Evolutionary conservation across 371 early-diverging fungal species (phyloP), one percentile per base, ranked within the genome.

Genomic region (Mucor irregularis): DNA sequence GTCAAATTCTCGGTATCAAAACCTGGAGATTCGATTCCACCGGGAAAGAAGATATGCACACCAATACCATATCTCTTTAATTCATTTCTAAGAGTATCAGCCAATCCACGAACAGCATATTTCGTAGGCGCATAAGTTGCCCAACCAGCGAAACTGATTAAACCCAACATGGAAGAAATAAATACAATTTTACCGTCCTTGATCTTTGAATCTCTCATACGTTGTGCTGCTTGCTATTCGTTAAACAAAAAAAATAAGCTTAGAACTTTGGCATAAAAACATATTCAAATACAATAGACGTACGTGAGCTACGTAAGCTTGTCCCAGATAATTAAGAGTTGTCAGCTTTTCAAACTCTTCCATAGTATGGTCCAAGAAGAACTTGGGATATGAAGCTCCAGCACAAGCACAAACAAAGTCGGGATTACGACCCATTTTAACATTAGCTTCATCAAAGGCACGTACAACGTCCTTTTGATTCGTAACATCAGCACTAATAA

Each of bases 91-190:
- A 93, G 71, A 0, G 79, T 68, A 53, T 91, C 88, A 2, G 90
- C 90, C 53, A 93, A 69, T 25, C 90, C 92, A 54, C 89, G 83
- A 11, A 96, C 60, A 33, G 95, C 95, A 56, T 76, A 84, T 60
- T 97, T 97, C 21, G 92, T 80, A 9, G 95, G 92, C 3, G 89
- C 56, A 67, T 97, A 97, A n/a, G 85, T 76, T 14, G 86, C 53
- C 56, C 88, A 96, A 11, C 97, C 97, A 38, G 83, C 79, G 67
- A 95, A 86, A 13, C 89, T 87, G 24, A 91, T 54, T 47, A 94
- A 58, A 17, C 90, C 89, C 19, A 89, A 68, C 40, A 89, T 83
- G 24, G 95, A 94, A 31, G 89, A 85, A 9, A 95, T 84, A 64
- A 95, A 69, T 13, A 94, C 85, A 31, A 96, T 80, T 39, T 82